phyloP scores from a whole-genome alignment of 1,284 basidiomycete species.

The Ceratobasidium sp. region DNA sequence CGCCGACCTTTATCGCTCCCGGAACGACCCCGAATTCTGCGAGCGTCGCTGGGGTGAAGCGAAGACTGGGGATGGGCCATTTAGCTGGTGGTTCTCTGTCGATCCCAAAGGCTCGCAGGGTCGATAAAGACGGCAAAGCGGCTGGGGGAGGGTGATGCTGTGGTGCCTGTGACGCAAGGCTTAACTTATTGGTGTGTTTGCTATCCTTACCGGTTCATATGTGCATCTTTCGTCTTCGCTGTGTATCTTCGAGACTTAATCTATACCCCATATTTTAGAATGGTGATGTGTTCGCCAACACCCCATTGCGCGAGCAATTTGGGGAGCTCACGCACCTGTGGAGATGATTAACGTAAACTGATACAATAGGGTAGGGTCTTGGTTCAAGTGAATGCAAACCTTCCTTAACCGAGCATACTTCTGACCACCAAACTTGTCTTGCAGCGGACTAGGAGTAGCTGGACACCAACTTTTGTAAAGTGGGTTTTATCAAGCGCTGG shows the following conservation, averaged over 20 bases:
- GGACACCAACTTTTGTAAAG: not conserved
- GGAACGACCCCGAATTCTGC: constrained; percentile 41
- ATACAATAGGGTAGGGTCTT: not conserved
- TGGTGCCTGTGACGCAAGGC: constrained; percentile 10
- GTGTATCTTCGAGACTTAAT: constrained; percentile 4
- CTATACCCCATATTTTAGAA: not conserved
- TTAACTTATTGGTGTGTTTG: constrained; percentile 20
- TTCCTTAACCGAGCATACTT: not conserved
- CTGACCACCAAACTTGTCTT: not conserved
- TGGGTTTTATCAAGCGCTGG: not conserved
- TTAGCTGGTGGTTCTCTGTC: constrained; percentile 24
- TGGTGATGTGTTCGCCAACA: not conserved
- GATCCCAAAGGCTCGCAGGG: constrained; percentile 28
- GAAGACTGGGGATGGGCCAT: constrained; percentile 42
- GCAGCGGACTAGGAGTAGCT: not conserved
- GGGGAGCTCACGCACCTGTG: not conserved
- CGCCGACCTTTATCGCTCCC: constrained; percentile 42
- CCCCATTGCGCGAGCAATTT: no score
- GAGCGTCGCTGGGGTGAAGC: constrained; percentile 35
- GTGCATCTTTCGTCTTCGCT: constrained; percentile 1
- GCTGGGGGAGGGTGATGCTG: constrained; percentile 10
- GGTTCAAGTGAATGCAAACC: not conserved
- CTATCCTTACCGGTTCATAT: not conserved
- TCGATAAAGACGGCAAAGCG: constrained; percentile 27
- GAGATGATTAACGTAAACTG: constrained; percentile 7